phyloP scores from a whole-genome alignment of 1,139 yeast species.

The Pichia sp. region DNA sequence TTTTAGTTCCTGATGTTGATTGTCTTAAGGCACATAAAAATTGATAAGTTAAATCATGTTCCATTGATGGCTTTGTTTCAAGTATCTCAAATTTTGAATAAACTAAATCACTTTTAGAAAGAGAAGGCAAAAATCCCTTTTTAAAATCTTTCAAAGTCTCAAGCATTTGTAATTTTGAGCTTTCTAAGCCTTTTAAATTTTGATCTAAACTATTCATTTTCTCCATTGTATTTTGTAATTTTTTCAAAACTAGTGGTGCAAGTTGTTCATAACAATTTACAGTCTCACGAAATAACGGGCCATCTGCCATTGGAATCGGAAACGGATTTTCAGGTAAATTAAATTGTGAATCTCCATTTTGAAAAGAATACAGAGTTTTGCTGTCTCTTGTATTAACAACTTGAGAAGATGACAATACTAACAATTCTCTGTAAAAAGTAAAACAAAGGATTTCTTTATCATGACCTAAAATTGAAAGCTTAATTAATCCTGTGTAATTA shows the following conservation, averaged over 20 bases:
- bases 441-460: not conserved
- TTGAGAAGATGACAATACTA: too few relatives aligned
- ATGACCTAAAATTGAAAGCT: not conserved
- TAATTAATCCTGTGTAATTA: conserved; percentile 1
- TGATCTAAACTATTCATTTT: conserved; percentile 18
- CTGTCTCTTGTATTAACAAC: too few relatives aligned
- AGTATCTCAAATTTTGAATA: conserved; percentile 6
- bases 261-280: conserved; percentile 44
- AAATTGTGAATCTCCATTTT: too few relatives aligned
- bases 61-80: not conserved
- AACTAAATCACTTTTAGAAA: conserved; percentile 4
- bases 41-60: not conserved
- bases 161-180: conserved; percentile 15
- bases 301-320: conserved; percentile 49
- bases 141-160: conserved; percentile 34
- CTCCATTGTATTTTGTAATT: conserved; percentile 34
- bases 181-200: conserved; percentile 16
- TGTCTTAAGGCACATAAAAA: conserved; percentile 6
- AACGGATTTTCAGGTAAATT: conserved; percentile 19
- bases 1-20: conserved; percentile 7
- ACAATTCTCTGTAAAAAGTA: conserved; percentile 9
- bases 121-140: conserved; percentile 9
- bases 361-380: too few relatives aligned
- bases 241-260: conserved; percentile 37
- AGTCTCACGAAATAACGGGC: conserved; percentile 64